Evolutionary conservation across 805 yeast species (phyloP), one percentile per base, ranked within the genome.

Genomic region (Candida xyloterini): DNA sequence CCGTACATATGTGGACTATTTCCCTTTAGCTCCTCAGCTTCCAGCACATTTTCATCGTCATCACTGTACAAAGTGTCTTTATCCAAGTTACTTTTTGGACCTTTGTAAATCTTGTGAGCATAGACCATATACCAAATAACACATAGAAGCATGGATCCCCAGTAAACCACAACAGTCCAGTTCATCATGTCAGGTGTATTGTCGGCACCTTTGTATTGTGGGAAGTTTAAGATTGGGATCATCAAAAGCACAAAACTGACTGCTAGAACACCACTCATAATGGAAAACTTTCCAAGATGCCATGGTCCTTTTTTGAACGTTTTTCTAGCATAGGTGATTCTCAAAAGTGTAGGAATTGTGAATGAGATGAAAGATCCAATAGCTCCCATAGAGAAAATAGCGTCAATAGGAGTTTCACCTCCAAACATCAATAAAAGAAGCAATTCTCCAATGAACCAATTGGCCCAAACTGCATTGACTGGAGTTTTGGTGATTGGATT

Each of bases 361-460:
- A 79, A 81, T 3, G 85, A 79, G 44, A 79, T 69, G 53, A 79
- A 78, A 0, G 82, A 77, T 6, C 83, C 74, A 53, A 81, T 79
- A 35, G 84, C 86, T 23, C 85, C 84, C 31, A 81, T 84, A 3
- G 84, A 78, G 63, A 81, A 81, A 43, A 78, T 78, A 35, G 87
- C 87, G 18, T 74, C 80, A 50, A 80, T 76, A 35, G 86, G 81
- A 7, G 73, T 65, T 38, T 70, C 77, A 24, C 84, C 84, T 20
- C 81, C 81, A 56, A 80, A 79, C 60, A 79, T 70, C 44, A 80
- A 68, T 43, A 78, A 66, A 46, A 79, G 63, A 16, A 78, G 62
- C 26, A 78, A 65, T 52, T 78, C 76, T 25, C 82, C 81, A 30
- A 78, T 50, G 27, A 70, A 47, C 51, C 70, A 66, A 62, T 78